Evolutionary conservation across 495 filamentous ascomycete genomes (phyloP), one percentile per base, ranked within the genome.

Genomic region (Chaetomium fimeti): DNA sequence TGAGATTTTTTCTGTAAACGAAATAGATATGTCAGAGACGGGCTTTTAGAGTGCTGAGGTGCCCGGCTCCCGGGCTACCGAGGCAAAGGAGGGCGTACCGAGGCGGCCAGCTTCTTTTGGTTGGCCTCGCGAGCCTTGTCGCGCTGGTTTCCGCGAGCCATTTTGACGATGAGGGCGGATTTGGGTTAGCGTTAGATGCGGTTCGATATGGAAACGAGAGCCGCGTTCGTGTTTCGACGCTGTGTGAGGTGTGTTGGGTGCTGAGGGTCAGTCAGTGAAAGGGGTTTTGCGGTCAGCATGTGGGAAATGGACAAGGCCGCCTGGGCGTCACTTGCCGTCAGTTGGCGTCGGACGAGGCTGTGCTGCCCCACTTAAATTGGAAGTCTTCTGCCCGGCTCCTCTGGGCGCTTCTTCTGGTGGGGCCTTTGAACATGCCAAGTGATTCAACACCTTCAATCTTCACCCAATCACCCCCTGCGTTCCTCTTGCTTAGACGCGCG

Each of bases 141-240:
- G 72, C 92, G 86, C 82, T 97, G 92, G 74, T 97, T 97, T 67
- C 92, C 92, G 74, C 92, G 90, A 63, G 92, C 86, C 92, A 97
- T 97, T 38, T 60, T 54, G 28, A 36, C 25, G 57, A 25, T 32
- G 28, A 25, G 43, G 12, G 24, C 43, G n/a, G 11, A 45, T 15
- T 55, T 40, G 38, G 18, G 43, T 7, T 60, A 63, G 58, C 58
- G 24, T 13, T 57, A 13, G 57, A 67, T 18, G 53, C 22, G 13
- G 58, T 55, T 52, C 28, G 43, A 27, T 25, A 63, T 20, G 51
- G 43, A 40, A 0, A 32, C 12, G 1, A 11, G 24, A 25, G 40
- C 13, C 8, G 22, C 8, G 25, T 42, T 43, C 22, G 32, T 54
- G 54, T 49, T 63, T 27, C n/a, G 56, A 38, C 28, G 47, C 32